Evolutionary conservation across 345 rosid species (phyloP).

Genomic region (Raphanus sativus): DNA sequence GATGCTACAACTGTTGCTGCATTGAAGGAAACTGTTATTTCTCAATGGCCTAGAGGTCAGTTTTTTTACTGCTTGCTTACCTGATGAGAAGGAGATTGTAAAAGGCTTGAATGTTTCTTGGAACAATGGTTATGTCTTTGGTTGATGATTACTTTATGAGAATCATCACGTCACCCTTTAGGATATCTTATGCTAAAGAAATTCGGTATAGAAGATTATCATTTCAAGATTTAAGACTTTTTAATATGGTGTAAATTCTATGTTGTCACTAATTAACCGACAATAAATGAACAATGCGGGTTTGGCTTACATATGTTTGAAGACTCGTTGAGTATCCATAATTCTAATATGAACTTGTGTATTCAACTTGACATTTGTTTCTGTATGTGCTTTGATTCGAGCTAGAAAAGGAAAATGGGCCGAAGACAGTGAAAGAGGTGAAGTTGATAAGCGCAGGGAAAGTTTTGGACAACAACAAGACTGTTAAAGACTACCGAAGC

Average conservation of each 20-base stretch:
- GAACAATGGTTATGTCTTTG: neutral
- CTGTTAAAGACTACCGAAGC: neutral
- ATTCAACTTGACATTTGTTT: neutral
- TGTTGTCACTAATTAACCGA: too few relatives aligned
- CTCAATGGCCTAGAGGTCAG: slow-evolving; percentile 98
- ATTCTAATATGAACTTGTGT: neutral
- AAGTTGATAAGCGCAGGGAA: slow-evolving; percentile 1
- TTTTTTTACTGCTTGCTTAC: neutral
- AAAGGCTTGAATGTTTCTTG: neutral
- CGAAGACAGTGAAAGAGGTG: neutral
- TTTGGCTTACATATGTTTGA: too few relatives aligned
- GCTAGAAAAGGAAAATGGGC: neutral
- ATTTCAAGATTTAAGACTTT: too few relatives aligned
- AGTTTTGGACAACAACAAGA: neutral
- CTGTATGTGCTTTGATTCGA: neutral
- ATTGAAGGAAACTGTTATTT: slow-evolving; percentile 85
- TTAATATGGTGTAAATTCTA: too few relatives aligned
- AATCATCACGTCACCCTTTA: neutral
- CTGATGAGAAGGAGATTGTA: neutral
- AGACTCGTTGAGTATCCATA: too few relatives aligned
- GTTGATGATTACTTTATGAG: neutral
- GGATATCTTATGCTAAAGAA: neutral
- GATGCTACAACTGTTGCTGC: slow-evolving; percentile 80
- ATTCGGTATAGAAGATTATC: too few relatives aligned
- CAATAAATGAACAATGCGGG: too few relatives aligned